Base-by-base conservation (phyloP, 139 green algal genomes). In the Tetraselmis striata region DNA sequence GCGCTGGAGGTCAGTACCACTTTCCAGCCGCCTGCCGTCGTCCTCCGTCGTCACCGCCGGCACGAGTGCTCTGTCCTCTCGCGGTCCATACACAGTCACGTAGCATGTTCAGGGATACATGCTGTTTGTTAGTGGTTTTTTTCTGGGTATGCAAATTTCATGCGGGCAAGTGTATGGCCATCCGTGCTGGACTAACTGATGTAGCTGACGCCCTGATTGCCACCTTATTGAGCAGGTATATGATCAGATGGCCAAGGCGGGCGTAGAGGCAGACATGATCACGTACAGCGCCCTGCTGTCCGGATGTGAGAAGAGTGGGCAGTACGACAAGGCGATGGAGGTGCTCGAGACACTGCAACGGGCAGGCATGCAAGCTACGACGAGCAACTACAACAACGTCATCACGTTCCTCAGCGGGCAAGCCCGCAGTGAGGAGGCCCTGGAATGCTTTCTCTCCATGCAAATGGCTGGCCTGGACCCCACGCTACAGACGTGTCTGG, bases 251-350 rank as follows among this genome's bases (percentile, higher is more conserved):
- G 25, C 32, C 11, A 28, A 32, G 79, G 74, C 32, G 31, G 79
- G 45, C 75, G 59, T 84, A 23, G 75, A 85, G 58, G 77, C 81
- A 2, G 83, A 88, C 83, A 86, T 83, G 29, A 84, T 86, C 82
- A 88, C 85, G 26, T 88, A 88, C 81, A 79, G 31, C 2, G 85
- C 82, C 31, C 74, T 88, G 26, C 79, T 88, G 27, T 81, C 31
- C 31, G 82, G 82, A 31, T 86, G 78, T 75, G 78, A 82, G 30
- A 86, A 82, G 79, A 79, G 75, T 23, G 82, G 74, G 24, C 59
- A 84, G 79, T 28, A 76, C 1, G 79, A 88, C 0, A 79, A 67
- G 76, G 85, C 82, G 30, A 32, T 81, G 2, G 79, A 86, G 59
- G 79, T 86, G 77, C 85, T 86, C 30, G 59, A 86, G 1, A 67